Evolutionary conservation across 306 rosid genomes (phyloP), one percentile per base, ranked within the genome.

Genomic region (Trifolium subterraneum): DNA sequence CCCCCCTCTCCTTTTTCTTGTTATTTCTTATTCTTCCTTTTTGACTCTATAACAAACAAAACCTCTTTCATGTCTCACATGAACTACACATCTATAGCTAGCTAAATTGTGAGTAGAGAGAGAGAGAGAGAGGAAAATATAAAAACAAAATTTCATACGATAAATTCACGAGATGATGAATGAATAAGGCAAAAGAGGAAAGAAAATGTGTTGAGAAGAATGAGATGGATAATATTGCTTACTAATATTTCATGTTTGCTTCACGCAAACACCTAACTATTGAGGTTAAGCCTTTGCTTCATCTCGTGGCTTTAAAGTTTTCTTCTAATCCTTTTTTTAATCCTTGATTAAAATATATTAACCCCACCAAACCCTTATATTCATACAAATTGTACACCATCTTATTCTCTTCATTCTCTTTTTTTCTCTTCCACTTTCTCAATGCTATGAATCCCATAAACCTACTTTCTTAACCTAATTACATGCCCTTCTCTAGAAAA

Each of bases 261-360:
- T 93, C 96, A 93, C 97, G 97, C 98, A 89, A 93, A 68, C 83
- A 82, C 82, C 88, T 85, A 87, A 85, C 86, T 90, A 87, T 85
- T 81, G 69, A 80, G 64, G 86, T 82, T 88, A 89, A 86, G 74
- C 75, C 87, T 86, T 88, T 89, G 86, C 90, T 88, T 86, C 78
- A 74, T 89, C 91, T 90, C 97, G 92, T 91, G 96, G 86, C 98
- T 89, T 91, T 88, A 88, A 91, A 93, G 96, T 69, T 91, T 83
- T 75, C 75, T 59, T 78, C 44, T 74, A 25, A 58, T 71, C 76
- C 78, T 23, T 73, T 67, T 72, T 72, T 75, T 70, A 69, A 73
- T 19, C 74, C 76, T 77, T 78, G 83, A 81, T 79, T 82, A 71
- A 64, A 71, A 70, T 42, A 72, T 76, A 65, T 38, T 55, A 44